Percentiles rank a stretch among this genome's conserved stretches.
These are phyloP conservation scores for Neodidymelliopsis sp. DNA, from an alignment of 2,329 filamentous ascomycete species.

Conservation along the genomic window DNA sequence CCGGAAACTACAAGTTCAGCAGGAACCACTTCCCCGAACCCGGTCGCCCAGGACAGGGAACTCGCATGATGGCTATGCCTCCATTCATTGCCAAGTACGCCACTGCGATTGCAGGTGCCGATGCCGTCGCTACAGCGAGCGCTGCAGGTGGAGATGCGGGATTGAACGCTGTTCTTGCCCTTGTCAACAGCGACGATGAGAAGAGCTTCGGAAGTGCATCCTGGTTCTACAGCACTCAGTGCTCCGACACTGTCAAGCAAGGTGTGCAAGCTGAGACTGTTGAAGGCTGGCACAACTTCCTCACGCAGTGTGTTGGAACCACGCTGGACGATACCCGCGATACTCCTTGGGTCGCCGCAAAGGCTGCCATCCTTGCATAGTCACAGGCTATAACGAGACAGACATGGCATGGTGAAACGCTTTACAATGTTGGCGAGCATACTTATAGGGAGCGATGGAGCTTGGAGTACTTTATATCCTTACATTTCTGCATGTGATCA, in stretches of 20 bases:
- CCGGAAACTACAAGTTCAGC: constrained; percentile 73
- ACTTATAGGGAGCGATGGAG: constrained; percentile 4
- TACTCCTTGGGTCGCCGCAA: constrained; percentile 59
- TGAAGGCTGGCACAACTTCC: constrained; percentile 61
- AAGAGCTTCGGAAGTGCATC: constrained; percentile 65
- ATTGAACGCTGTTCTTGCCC: constrained; percentile 55
- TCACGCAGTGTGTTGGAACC: constrained; percentile 63
- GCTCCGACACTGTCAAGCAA: constrained; percentile 52
- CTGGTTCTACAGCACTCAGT: constrained; percentile 68
- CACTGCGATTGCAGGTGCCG: constrained; percentile 50
- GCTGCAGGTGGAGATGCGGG: constrained; percentile 45
- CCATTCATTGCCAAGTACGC: constrained; percentile 65
- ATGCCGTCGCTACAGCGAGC: constrained; percentile 41
- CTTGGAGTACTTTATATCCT: neutral
- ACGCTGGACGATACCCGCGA: constrained; percentile 54
- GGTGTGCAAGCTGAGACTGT: constrained; percentile 57
- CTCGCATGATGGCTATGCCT: constrained; percentile 70
- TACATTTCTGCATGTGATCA: neutral
- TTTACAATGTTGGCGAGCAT: neutral
- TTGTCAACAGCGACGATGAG: constrained; percentile 57
- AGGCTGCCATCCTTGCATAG: constrained; percentile 21
- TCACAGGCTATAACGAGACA: neutral
- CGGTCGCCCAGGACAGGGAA: constrained; percentile 73
- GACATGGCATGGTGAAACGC: neutral
- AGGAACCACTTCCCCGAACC: constrained; percentile 66